A percentile compares a stretch with the other conserved stretches of the same genome.
Evolutionary conservation across 306 rosid genomes (phyloP).

Genomic region (Quillaja saponaria): DNA sequence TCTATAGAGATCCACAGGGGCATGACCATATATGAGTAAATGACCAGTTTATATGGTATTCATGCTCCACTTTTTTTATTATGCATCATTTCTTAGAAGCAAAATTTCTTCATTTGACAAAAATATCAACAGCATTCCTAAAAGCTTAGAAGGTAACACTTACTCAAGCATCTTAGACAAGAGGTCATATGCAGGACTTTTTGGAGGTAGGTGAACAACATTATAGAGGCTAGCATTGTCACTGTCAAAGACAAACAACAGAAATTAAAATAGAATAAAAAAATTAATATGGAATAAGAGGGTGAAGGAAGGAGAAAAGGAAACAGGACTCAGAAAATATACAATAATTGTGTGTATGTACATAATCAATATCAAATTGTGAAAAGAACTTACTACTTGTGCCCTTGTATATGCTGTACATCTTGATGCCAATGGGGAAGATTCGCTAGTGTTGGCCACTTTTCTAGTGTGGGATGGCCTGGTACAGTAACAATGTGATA

Average conservation of each 20-base stretch:
- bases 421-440: conserved; percentile 96
- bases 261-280: neutral
- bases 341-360: neutral
- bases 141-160: conserved; percentile 46
- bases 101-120: conserved; percentile 1
- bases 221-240: conserved; percentile 67
- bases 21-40: too few species aligned
- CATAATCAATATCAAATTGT: neutral
- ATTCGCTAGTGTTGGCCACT: conserved; percentile 91
- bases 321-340: conserved; percentile 4
- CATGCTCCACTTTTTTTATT: conserved; percentile 12
- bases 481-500: conserved; percentile 42
- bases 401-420: conserved; percentile 71
- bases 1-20: too few species aligned
- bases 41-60: neutral
- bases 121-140: neutral
- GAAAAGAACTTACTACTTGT: conserved; percentile 72
- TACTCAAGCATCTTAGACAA: conserved; percentile 98
- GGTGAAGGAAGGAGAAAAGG: conserved; percentile 3
- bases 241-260: conserved; percentile 50
- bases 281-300: conserved; percentile 1
- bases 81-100: conserved; percentile 18
- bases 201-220: conserved; percentile 76
- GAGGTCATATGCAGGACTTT: conserved; percentile 88
- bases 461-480: conserved; percentile 95